phyloP scores from a whole-genome alignment of 1,139 yeast species.

The Candida labiduridarum region DNA sequence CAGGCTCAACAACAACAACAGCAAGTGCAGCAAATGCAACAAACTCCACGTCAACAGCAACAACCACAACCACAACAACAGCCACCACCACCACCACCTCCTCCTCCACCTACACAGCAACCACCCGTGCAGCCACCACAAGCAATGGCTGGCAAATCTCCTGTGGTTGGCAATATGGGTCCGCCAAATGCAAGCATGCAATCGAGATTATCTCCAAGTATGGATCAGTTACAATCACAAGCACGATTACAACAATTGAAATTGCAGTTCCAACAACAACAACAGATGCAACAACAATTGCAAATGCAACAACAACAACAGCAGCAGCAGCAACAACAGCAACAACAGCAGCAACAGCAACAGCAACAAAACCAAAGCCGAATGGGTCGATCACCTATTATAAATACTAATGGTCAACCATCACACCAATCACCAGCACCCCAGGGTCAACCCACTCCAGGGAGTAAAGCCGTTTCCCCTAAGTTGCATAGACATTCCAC shows the following conservation, averaged over 20 bases:
- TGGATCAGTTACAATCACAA: constrained; percentile 16
- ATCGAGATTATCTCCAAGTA: constrained; percentile 16
- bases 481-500: constrained; percentile 20
- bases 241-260: constrained; percentile 22
- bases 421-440: constrained; percentile 9
- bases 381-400: constrained; percentile 8
- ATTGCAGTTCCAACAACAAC: constrained; percentile 18
- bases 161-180: constrained; percentile 8
- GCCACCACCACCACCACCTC: constrained; percentile 12
- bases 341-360: not conserved
- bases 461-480: constrained; percentile 1
- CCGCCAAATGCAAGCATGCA: constrained; percentile 10
- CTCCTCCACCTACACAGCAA: constrained; percentile 16
- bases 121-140: constrained; percentile 16
- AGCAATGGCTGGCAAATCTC: constrained; percentile 1
- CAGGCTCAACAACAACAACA: constrained; percentile 19
- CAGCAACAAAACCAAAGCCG: constrained; percentile 17
- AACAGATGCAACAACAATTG: constrained; percentile 12
- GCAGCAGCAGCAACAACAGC: constrained; percentile 16
- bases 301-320: constrained; percentile 16
- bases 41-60: constrained; percentile 7
- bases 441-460: constrained; percentile 1
- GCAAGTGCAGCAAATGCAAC: constrained; percentile 17
- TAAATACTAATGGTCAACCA: constrained; percentile 6
- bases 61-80: constrained; percentile 4